phyloP scores from a whole-genome alignment of 371 early-diverging fungal genomes.

The Mortierella sp. region DNA sequence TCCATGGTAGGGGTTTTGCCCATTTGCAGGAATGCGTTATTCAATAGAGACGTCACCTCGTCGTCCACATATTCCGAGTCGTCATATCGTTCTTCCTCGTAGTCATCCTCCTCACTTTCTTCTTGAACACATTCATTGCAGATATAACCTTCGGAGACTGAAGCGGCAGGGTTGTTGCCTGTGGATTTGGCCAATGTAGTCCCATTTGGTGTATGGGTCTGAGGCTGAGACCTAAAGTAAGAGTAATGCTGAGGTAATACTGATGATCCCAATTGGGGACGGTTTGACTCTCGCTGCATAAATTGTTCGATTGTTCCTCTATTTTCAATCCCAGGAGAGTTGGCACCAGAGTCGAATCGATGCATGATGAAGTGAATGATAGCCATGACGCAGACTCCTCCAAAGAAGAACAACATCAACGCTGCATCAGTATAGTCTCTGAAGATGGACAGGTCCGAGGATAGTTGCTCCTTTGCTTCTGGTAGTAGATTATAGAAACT shows the following conservation, averaged over 20 bases:
- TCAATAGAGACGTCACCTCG: slow-evolving; percentile 43
- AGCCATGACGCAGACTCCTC: slow-evolving; percentile 38
- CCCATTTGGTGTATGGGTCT: background rate
- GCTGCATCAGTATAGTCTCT: slow-evolving; percentile 28
- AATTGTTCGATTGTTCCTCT: slow-evolving; percentile 38
- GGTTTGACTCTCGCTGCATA: slow-evolving; percentile 25
- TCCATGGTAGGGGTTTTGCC: slow-evolving; percentile 48
- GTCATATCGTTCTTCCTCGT: slow-evolving; percentile 34
- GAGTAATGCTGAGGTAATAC: slow-evolving; percentile 3
- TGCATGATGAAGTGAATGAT: slow-evolving; percentile 55
- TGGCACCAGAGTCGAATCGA: slow-evolving; percentile 25
- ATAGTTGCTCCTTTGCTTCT: slow-evolving; percentile 48
- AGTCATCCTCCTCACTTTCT: slow-evolving; percentile 17
- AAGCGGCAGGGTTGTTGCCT: background rate
- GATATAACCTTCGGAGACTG: background rate
- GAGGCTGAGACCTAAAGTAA: background rate
- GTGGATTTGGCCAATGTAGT: background rate
- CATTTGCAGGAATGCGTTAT: slow-evolving; percentile 54
- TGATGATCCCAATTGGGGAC: background rate
- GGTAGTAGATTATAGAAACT: slow-evolving; percentile 53
- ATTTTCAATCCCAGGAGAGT: slow-evolving; percentile 47
- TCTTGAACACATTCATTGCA: slow-evolving; percentile 30
- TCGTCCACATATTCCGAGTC: slow-evolving; percentile 56
- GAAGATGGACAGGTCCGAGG: slow-evolving; percentile 50
- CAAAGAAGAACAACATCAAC: slow-evolving; percentile 50